These are phyloP conservation scores for Cydonia oblonga DNA, from an alignment of 331 rosid genomes.

Conservation along the genomic window DNA sequence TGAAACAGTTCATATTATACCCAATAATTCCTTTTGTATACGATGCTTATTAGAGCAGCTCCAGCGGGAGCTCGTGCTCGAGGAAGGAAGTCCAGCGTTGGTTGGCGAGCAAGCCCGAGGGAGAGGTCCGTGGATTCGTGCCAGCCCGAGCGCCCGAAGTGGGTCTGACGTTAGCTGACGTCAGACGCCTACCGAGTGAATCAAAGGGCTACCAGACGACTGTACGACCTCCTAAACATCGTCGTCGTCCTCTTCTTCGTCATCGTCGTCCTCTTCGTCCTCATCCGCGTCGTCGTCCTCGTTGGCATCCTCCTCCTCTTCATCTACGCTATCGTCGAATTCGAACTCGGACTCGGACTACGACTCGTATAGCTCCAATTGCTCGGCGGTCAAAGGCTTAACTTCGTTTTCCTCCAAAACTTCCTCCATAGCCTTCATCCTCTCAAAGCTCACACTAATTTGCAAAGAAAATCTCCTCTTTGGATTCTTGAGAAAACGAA, in stretches of 20 bases:
- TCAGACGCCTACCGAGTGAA: conserved; percentile 12
- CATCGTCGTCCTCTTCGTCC: conserved; percentile 3
- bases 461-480: neutral
- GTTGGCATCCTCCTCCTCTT: conserved; percentile 38
- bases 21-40: too few relatives aligned
- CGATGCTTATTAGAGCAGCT: too few relatives aligned
- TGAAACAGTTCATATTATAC: too few relatives aligned
- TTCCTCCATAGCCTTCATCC: conserved; percentile 55
- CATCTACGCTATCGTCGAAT: conserved; percentile 13
- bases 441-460: neutral
- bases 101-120: too few relatives aligned
- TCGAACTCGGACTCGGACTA: conserved; percentile 4
- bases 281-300: conserved; percentile 36
- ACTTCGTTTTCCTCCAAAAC: conserved; percentile 44
- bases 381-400: conserved; percentile 21
- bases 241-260: conserved; percentile 28
- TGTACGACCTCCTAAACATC: conserved; percentile 32
- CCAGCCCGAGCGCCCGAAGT: too few relatives aligned
- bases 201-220: conserved; percentile 36
- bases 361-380: conserved; percentile 11
- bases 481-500: conserved; percentile 10
- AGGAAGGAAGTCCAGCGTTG: too few relatives aligned
- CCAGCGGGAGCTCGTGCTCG: too few relatives aligned
- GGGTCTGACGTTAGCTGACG: too few relatives aligned
- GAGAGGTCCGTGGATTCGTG: too few relatives aligned